Percentiles rank a stretch among this genome's conserved stretches.
Evolutionary conservation across 257 asterid species (phyloP).

Genomic region (Eustoma russellianum): DNA sequence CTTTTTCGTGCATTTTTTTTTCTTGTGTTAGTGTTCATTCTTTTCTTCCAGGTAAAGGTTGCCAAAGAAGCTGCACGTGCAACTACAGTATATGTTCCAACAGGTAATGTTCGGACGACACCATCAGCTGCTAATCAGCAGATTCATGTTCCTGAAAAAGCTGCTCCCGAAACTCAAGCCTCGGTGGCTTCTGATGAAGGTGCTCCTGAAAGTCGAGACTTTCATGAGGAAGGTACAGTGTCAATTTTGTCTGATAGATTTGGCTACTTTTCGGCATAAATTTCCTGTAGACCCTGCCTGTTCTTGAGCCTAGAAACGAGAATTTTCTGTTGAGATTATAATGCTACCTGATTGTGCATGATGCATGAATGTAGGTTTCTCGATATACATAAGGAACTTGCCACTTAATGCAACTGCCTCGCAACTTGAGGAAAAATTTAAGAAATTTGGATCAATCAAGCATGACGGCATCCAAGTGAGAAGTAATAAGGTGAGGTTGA

Average conservation of each 20-base stretch:
- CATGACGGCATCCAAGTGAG: conserved; percentile 81
- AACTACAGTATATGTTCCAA: conserved; percentile 13
- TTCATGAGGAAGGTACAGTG: conserved; percentile 17
- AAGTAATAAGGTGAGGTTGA: conserved; percentile 53
- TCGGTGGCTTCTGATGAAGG: conserved; percentile 11
- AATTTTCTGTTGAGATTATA: too few relatives aligned
- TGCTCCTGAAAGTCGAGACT: conserved; percentile 14
- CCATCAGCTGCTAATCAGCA: conserved; percentile 9
- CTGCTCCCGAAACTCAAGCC: conserved; percentile 10
- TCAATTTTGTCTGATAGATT: too few relatives aligned
- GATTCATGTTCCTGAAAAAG: conserved; percentile 11
- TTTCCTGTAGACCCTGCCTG: too few relatives aligned
- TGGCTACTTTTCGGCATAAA: too few relatives aligned
- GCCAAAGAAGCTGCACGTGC: conserved; percentile 11
- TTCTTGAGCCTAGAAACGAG: too few relatives aligned
- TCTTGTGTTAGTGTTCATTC: background rate
- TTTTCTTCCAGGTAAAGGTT: conserved; percentile 16
- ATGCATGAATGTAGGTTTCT: conserved; percentile 51
- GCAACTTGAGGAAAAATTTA: conserved; percentile 68
- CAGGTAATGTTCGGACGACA: conserved; percentile 4
- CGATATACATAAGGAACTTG: conserved; percentile 74
- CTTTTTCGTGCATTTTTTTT: background rate
- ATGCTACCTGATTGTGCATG: too few relatives aligned
- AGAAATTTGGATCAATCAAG: conserved; percentile 70
- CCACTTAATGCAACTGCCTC: conserved; percentile 49